Evolutionary conservation across 257 asterid genomes (phyloP).

Genomic region (Solanum piurae): DNA sequence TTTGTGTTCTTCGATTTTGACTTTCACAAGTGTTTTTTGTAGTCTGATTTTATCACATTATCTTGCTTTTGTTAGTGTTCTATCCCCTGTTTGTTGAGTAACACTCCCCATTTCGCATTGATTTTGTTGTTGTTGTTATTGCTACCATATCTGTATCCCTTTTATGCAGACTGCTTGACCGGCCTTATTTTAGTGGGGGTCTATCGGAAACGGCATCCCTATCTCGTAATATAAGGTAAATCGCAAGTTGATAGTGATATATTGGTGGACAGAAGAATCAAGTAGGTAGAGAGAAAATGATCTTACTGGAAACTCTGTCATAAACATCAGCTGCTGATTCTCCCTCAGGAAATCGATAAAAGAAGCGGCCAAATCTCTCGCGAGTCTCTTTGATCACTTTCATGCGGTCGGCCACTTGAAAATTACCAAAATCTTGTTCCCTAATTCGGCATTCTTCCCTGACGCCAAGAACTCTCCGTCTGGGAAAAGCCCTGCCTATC

Average conservation of each 20-base stretch:
- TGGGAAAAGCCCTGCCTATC: constrained; percentile 64
- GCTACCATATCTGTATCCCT: neutral
- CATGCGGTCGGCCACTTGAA: constrained; percentile 84
- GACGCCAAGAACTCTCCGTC: constrained; percentile 53
- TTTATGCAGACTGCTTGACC: neutral
- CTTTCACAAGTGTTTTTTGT: neutral
- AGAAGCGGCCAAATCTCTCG: constrained; percentile 81
- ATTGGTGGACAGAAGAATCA: neutral
- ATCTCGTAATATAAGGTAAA: neutral
- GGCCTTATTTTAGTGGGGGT: neutral
- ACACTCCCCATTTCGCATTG: neutral
- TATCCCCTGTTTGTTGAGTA: neutral
- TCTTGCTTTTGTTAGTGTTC: neutral
- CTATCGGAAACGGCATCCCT: neutral
- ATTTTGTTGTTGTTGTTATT: neutral
- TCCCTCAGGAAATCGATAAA: constrained; percentile 89
- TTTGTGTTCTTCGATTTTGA: neutral
- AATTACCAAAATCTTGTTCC: constrained; percentile 95
- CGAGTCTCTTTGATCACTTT: constrained; percentile 67
- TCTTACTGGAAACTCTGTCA: constrained; percentile 84
- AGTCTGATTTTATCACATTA: neutral
- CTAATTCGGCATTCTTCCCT: constrained; percentile 90
- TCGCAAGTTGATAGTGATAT: neutral
- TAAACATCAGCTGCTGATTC: constrained; percentile 93
- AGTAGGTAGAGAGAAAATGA: neutral